Conservation (phyloP, 345 rosid species). For the Salix brachista region DNA sequence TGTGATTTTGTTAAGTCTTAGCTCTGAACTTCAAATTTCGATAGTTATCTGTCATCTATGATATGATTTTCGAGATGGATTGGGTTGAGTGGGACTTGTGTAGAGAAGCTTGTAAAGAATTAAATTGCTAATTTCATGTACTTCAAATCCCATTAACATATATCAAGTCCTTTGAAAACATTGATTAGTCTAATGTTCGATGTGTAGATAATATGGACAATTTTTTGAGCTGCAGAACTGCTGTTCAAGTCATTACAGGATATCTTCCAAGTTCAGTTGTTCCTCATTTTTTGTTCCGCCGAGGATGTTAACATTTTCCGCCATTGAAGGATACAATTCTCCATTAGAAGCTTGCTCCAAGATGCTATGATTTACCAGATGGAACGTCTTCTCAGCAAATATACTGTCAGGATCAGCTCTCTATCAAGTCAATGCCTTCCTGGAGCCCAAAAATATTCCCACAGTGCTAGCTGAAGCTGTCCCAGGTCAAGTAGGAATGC, state of each 20-base stretch:
- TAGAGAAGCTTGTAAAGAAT: not conserved
- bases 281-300: conserved; percentile 62
- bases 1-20: too few relatives aligned
- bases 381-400: conserved; percentile 89
- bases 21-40: not conserved
- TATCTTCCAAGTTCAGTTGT: conserved; percentile 79
- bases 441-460: conserved; percentile 78
- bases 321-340: conserved; percentile 75
- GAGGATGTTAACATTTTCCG: conserved; percentile 61
- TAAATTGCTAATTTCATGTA: not conserved
- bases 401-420: conserved; percentile 80
- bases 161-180: not conserved
- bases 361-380: conserved; percentile 60
- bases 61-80: not conserved
- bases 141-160: not conserved
- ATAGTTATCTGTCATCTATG: not conserved
- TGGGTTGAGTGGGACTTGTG: not conserved
- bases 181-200: not conserved
- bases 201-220: conserved; percentile 9
- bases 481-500: conserved; percentile 69
- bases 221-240: conserved; percentile 48
- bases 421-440: conserved; percentile 51
- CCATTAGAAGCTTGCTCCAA: conserved; percentile 74
- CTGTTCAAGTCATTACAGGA: conserved; percentile 75
- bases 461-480: conserved; percentile 69